A percentile compares a stretch with the other conserved stretches of the same genome.
Conservation (phyloP, 2,329 filamentous ascomycete species). For the Trichoderma sp. region DNA sequence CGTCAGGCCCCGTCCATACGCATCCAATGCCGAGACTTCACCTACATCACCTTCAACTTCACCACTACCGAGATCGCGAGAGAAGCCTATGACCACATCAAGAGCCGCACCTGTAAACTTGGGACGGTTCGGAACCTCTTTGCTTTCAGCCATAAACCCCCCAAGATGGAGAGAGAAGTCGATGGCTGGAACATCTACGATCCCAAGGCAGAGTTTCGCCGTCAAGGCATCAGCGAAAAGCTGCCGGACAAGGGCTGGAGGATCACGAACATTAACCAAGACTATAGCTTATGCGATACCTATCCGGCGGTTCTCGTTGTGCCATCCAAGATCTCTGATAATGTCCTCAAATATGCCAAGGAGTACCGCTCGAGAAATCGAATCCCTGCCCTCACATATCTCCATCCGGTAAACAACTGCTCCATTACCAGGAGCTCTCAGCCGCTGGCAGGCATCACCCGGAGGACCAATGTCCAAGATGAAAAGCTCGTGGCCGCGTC, state of each 20-base stretch:
- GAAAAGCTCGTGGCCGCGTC: conserved; percentile 92
- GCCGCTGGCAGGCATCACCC: conserved; percentile 81
- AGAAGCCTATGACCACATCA: conserved; percentile 87
- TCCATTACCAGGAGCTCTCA: conserved; percentile 95
- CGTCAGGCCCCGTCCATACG: conserved; percentile 80
- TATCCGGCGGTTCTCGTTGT: conserved; percentile 87
- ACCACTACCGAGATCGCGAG: conserved; percentile 71
- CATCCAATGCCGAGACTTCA: conserved; percentile 90
- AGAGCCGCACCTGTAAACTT: conserved; percentile 76
- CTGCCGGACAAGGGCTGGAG: conserved; percentile 82
- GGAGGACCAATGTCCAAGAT: conserved; percentile 92
- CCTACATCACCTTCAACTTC: conserved; percentile 90
- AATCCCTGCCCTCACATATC: conserved; percentile 87
- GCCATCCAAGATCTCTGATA: conserved; percentile 91
- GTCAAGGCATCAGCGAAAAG: conserved; percentile 85
- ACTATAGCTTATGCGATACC: conserved; percentile 89
- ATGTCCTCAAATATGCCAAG: conserved; percentile 89
- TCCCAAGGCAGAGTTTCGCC: conserved; percentile 78
- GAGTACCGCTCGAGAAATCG: conserved; percentile 86
- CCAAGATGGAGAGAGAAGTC: conserved; percentile 71
- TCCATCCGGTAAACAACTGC: conserved; percentile 96
- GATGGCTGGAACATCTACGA: conserved; percentile 88
- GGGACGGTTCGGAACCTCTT: conserved; percentile 86
- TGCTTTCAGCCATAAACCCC: conserved; percentile 82
- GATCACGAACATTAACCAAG: conserved; percentile 84